Conservation (phyloP, 2,329 filamentous ascomycete species). For the Stagonosporopsis rhizophila region DNA sequence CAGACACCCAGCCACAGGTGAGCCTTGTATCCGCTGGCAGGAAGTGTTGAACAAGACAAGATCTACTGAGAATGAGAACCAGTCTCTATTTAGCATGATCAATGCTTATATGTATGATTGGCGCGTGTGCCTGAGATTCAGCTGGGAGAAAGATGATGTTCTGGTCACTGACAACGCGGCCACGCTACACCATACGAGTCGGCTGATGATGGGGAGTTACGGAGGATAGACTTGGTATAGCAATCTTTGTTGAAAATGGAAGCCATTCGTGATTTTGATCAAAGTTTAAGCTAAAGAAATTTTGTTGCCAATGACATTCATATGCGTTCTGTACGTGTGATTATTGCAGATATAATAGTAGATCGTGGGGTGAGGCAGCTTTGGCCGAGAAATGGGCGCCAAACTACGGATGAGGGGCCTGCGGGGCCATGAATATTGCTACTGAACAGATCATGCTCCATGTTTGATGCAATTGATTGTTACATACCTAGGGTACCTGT, state of each 20-base stretch:
- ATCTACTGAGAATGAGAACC: constrained; percentile 57
- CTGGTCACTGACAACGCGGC: constrained; percentile 59
- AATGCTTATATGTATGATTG: constrained; percentile 58
- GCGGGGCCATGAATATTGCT: neutral
- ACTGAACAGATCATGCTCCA: neutral
- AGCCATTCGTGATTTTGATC: too few relatives aligned
- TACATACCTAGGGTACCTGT: neutral
- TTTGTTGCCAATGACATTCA: neutral
- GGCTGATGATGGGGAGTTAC: constrained; percentile 50
- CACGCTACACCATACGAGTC: constrained; percentile 57
- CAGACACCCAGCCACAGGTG: constrained; percentile 55
- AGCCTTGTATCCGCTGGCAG: constrained; percentile 62
- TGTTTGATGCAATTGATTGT: neutral
- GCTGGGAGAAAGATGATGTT: constrained; percentile 64
- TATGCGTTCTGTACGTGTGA: neutral
- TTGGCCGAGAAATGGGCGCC: neutral
- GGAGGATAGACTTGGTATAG: constrained; percentile 58
- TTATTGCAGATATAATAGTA: neutral
- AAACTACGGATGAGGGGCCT: neutral
- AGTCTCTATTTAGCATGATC: constrained; percentile 49
- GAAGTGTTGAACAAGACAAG: constrained; percentile 63
- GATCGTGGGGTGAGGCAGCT: neutral
- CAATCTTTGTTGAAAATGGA: neutral
- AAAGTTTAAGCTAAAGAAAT: neutral
- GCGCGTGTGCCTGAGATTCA: constrained; percentile 58